Evolutionary conservation across 495 filamentous ascomycete genomes (phyloP).

Genomic region (Hypoxylon perforatum): DNA sequence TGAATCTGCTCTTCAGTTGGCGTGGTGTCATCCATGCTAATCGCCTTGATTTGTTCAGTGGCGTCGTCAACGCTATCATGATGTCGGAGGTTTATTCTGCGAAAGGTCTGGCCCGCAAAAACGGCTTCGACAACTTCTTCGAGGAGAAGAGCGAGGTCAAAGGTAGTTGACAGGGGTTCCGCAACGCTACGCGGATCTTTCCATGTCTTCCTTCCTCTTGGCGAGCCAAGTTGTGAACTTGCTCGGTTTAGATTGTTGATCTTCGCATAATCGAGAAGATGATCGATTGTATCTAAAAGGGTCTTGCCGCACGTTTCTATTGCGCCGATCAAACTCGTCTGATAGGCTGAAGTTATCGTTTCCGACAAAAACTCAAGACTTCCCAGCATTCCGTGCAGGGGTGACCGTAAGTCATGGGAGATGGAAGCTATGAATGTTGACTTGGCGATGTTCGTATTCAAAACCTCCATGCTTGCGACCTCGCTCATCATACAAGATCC

Average conservation of each 20-base stretch:
- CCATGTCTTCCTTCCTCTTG: conserved; percentile 5
- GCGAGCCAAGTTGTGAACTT: background rate
- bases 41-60: conserved; percentile 19
- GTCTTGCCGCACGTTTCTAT: conserved; percentile 81
- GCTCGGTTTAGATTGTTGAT: conserved; percentile 61
- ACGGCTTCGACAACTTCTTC: conserved; percentile 71
- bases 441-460: conserved; percentile 63
- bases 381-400: conserved; percentile 79
- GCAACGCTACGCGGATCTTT: conserved; percentile 2
- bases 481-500: conserved; percentile 71
- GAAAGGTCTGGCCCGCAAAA: conserved; percentile 60
- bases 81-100: conserved; percentile 38
- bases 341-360: conserved; percentile 61
- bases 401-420: conserved; percentile 81
- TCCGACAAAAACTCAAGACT: conserved; percentile 76
- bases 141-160: conserved; percentile 57
- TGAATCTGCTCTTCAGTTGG: conserved; percentile 36
- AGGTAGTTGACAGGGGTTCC: conserved; percentile 18
- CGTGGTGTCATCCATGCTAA: conserved; percentile 18
- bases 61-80: conserved; percentile 30
- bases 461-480: conserved; percentile 61
- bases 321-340: conserved; percentile 74
- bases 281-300: conserved; percentile 81
- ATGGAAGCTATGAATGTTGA: conserved; percentile 77
- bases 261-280: conserved; percentile 76